Evolutionary conservation across 306 rosid species (phyloP).

Genomic region (Lathyrus aphaca): DNA sequence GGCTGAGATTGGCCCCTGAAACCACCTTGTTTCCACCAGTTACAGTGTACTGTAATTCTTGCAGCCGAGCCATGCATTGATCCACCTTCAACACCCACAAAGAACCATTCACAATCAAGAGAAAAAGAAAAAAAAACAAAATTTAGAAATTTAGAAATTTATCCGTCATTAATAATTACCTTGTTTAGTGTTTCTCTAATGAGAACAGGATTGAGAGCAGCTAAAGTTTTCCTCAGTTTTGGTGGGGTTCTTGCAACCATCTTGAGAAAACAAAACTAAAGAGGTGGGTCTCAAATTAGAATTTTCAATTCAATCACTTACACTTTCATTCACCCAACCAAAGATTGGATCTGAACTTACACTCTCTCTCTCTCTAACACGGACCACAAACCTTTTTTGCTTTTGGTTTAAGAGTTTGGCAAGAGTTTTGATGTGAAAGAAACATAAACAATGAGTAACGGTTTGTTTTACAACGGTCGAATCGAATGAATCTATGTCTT

Average conservation of each 20-base stretch:
- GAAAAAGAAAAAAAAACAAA: background rate
- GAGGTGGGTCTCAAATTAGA: constrained; percentile 48
- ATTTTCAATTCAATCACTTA: constrained; percentile 7
- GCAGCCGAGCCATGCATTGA: constrained; percentile 81
- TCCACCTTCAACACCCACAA: constrained; percentile 72
- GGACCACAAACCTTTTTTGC: constrained; percentile 33
- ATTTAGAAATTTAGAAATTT: background rate
- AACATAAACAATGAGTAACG: constrained; percentile 43
- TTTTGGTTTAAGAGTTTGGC: constrained; percentile 46
- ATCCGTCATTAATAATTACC: constrained; percentile 42
- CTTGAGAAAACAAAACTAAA: constrained; percentile 32
- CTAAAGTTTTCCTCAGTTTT: constrained; percentile 64
- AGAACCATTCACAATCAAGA: constrained; percentile 16
- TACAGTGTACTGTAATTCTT: constrained; percentile 86
- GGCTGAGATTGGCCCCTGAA: constrained; percentile 87
- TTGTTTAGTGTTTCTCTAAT: constrained; percentile 83
- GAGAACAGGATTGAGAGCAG: constrained; percentile 72
- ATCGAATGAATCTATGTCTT: constrained; percentile 42
- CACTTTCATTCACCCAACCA: constrained; percentile 22
- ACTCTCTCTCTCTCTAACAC: constrained; percentile 25
- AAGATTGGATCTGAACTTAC: constrained; percentile 46
- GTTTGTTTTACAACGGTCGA: constrained; percentile 85
- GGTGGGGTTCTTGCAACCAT: constrained; percentile 98
- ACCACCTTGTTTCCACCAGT: constrained; percentile 79
- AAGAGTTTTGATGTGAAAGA: constrained; percentile 57